Percentiles rank a stretch among this genome's conserved stretches.
phyloP scores from a whole-genome alignment of 1,139 yeast genomes.

The Keqinozyma sinolaborantium region DNA sequence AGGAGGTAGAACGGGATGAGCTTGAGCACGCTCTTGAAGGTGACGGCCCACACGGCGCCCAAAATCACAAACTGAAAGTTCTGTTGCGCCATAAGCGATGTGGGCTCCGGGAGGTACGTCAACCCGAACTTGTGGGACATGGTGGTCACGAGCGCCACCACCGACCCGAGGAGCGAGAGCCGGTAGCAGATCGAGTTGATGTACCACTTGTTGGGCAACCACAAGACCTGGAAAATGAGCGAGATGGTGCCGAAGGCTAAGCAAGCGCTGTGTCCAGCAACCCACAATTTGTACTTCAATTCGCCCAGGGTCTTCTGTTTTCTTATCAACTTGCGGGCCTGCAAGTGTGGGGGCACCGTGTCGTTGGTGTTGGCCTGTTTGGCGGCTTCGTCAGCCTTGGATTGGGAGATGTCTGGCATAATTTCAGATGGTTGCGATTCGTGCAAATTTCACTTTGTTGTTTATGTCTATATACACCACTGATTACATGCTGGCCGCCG shows the following conservation, averaged over 20 bases:
- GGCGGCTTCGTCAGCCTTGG: neutral
- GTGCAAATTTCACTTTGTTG: neutral
- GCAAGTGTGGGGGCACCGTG: slow-evolving; percentile 20
- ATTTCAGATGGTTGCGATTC: slow-evolving; percentile 2
- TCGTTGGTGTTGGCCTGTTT: slow-evolving; percentile 14
- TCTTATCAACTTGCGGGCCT: slow-evolving; percentile 36
- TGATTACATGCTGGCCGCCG: slow-evolving; percentile 28
- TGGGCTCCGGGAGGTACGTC: slow-evolving; percentile 49
- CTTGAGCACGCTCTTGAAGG: slow-evolving; percentile 65
- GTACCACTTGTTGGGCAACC: slow-evolving; percentile 42
- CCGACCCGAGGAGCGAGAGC: slow-evolving; percentile 53
- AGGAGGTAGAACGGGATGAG: slow-evolving; percentile 56
- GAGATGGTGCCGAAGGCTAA: slow-evolving; percentile 50
- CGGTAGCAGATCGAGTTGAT: slow-evolving; percentile 49
- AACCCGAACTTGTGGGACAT: slow-evolving; percentile 57
- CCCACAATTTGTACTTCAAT: slow-evolving; percentile 52
- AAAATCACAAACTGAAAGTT: slow-evolving; percentile 63
- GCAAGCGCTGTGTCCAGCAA: slow-evolving; percentile 54
- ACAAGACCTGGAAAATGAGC: slow-evolving; percentile 42
- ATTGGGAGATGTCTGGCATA: slow-evolving; percentile 3
- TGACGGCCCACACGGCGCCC: slow-evolving; percentile 56
- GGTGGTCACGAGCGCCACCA: slow-evolving; percentile 51
- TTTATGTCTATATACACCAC: slow-evolving; percentile 5
- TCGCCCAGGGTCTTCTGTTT: slow-evolving; percentile 36
- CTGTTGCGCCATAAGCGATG: slow-evolving; percentile 60